A percentile compares a stretch with the other conserved stretches of the same genome.
phyloP scores from a whole-genome alignment of 495 filamentous ascomycete genomes.

The Darksidea phi region DNA sequence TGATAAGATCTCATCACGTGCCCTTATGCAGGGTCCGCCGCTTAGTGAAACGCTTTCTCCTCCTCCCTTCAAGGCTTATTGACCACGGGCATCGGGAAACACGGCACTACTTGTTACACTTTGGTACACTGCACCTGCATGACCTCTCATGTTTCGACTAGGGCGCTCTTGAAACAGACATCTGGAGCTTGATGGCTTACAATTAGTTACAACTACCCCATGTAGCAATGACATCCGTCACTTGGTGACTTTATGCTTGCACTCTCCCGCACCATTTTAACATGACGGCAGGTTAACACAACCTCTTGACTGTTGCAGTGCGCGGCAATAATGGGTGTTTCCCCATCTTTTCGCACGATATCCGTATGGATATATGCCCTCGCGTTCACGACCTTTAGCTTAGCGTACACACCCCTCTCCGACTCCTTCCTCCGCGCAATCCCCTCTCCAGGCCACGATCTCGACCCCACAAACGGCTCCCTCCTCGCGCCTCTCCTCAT shows the following conservation, averaged over 20 bases:
- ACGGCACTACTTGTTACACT: neutral
- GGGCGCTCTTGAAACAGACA: neutral
- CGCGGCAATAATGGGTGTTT: neutral
- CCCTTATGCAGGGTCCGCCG: too few species aligned
- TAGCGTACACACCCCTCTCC: conserved; percentile 71
- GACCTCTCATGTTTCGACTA: neutral
- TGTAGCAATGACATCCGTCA: neutral
- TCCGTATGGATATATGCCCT: neutral
- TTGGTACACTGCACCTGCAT: too few species aligned
- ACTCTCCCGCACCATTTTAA: neutral
- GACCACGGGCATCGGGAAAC: neutral
- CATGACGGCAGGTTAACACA: neutral
- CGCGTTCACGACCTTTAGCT: conserved; percentile 24
- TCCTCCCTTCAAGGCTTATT: neutral
- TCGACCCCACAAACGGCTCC: conserved; percentile 70
- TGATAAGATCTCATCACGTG: too few species aligned
- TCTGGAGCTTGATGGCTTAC: neutral
- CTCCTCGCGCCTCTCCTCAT: conserved; percentile 88
- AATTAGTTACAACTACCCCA: neutral
- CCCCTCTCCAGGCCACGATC: conserved; percentile 69
- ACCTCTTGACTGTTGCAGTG: neutral
- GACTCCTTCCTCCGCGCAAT: conserved; percentile 66
- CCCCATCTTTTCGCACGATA: neutral
- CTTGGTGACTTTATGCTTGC: neutral
- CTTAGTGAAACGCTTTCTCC: neutral